phyloP scores from a whole-genome alignment of 202 grass and related monocot genomes.

The Elaeis oleifera region DNA sequence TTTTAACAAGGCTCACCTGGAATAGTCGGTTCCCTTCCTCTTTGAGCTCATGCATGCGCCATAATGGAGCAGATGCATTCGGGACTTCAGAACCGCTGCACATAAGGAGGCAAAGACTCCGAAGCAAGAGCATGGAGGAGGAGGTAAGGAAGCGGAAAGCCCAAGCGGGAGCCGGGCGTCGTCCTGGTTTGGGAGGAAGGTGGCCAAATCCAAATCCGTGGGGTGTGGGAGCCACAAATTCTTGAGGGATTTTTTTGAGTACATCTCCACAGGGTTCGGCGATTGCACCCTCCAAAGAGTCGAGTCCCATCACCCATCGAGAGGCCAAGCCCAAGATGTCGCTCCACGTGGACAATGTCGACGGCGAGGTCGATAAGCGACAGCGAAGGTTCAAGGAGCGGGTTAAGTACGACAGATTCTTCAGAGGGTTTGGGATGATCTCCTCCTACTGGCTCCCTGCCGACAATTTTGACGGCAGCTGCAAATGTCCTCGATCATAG shows the following conservation, averaged over 20 bases:
- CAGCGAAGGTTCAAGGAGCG: conserved; percentile 22
- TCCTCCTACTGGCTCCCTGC: conserved; percentile 57
- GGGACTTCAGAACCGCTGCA: too few relatives aligned
- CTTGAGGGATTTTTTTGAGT: conserved; percentile 87
- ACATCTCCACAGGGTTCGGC: conserved; percentile 76
- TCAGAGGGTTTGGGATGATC: conserved; percentile 38
- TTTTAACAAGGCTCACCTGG: too few relatives aligned
- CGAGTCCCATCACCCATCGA: conserved; percentile 84
- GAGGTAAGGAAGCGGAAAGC: conserved; percentile 47
- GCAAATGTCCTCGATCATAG: background rate
- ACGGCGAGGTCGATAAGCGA: conserved; percentile 30
- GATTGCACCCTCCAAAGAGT: conserved; percentile 81
- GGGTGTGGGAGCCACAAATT: conserved; percentile 93
- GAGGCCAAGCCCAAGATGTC: conserved; percentile 47
- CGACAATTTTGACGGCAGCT: conserved; percentile 12
- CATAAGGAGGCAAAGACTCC: too few relatives aligned
- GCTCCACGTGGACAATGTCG: conserved; percentile 32
- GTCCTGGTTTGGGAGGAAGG: conserved; percentile 73
- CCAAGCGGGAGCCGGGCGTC: conserved; percentile 55
- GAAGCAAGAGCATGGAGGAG: too few relatives aligned
- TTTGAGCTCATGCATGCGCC: too few relatives aligned
- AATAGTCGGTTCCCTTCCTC: too few relatives aligned
- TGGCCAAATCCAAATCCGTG: conserved; percentile 78
- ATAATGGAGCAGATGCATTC: too few relatives aligned
- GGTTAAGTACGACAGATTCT: conserved; percentile 80